These are phyloP conservation scores for Podospora comata DNA, from an alignment of 495 filamentous ascomycete genomes.

Conservation along the genomic window DNA sequence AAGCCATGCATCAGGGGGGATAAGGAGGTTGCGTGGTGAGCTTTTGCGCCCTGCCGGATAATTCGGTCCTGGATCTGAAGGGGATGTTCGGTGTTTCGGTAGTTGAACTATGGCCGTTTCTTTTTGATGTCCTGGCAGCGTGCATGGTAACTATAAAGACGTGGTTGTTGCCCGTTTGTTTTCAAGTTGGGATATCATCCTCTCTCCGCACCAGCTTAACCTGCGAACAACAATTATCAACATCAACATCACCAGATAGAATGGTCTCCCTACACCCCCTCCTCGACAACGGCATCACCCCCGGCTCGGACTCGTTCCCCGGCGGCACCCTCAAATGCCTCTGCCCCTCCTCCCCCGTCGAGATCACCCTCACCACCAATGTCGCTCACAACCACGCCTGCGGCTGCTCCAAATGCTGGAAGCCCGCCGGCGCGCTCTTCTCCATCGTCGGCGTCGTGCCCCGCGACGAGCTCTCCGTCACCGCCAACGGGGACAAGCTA, in stretches of 20 bases:
- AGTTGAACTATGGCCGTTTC: constrained; percentile 13
- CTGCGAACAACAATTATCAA: neutral
- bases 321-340: constrained; percentile 56
- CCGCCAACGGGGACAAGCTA: constrained; percentile 52
- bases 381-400: constrained; percentile 64
- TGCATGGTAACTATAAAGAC: neutral
- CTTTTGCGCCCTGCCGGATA: constrained; percentile 3
- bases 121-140: neutral
- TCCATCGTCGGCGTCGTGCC: constrained; percentile 56
- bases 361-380: constrained; percentile 50
- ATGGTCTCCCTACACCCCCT: constrained; percentile 55
- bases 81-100: constrained; percentile 7
- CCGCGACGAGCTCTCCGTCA: constrained; percentile 44
- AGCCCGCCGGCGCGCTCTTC: constrained; percentile 56
- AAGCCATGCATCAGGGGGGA: neutral
- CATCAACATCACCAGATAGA: constrained; percentile 11
- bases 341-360: constrained; percentile 49
- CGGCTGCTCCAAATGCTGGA: constrained; percentile 66
- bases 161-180: neutral
- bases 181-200: neutral
- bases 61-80: neutral
- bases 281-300: constrained; percentile 52
- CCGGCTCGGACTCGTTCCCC: constrained; percentile 45
- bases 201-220: neutral
- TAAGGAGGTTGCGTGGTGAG: neutral